A percentile compares a stretch with the other conserved stretches of the same genome.
phyloP scores from a whole-genome alignment of 2,329 filamentous ascomycete species.

The Shiraia sp. region DNA sequence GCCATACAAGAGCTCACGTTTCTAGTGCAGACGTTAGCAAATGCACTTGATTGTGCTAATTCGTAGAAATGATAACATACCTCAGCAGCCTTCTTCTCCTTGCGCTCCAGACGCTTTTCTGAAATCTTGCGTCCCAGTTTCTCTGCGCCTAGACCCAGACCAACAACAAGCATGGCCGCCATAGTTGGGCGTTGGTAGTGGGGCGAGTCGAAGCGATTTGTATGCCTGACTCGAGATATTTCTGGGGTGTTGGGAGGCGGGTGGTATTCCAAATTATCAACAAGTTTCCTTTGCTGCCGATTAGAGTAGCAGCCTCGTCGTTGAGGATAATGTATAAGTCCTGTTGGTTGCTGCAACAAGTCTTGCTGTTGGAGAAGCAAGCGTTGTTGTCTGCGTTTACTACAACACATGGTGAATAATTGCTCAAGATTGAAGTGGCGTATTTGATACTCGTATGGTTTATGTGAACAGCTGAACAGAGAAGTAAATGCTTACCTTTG shows the following conservation, averaged over 20 bases:
- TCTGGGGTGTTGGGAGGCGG: not conserved
- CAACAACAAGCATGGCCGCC: conserved; percentile 24
- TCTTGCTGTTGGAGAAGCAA: conserved; percentile 1
- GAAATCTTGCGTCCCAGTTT: conserved; percentile 24
- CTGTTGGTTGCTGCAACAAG: not conserved
- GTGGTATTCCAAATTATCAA: not conserved
- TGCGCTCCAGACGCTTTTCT: conserved; percentile 25
- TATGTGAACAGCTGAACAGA: too few species aligned
- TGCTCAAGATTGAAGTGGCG: not conserved
- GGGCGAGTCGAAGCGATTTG: not conserved
- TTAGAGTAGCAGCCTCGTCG: conserved; percentile 7
- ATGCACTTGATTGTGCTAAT: not conserved
- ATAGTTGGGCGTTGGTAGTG: conserved; percentile 14
- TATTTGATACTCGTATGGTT: too few species aligned
- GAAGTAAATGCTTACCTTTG: conserved; percentile 1
- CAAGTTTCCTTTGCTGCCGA: not conserved
- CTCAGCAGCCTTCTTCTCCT: conserved; percentile 26
- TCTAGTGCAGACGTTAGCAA: conserved; percentile 7
- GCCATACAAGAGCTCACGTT: conserved; percentile 14
- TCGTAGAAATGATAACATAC: conserved; percentile 4
- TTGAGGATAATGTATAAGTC: not conserved
- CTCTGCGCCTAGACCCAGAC: conserved; percentile 24
- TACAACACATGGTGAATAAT: conserved; percentile 12
- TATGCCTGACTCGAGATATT: not conserved
- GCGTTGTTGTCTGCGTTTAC: conserved; percentile 6